Base-by-base conservation (phyloP, 2,329 filamentous ascomycete genomes). In the Cytospora leucostoma region DNA sequence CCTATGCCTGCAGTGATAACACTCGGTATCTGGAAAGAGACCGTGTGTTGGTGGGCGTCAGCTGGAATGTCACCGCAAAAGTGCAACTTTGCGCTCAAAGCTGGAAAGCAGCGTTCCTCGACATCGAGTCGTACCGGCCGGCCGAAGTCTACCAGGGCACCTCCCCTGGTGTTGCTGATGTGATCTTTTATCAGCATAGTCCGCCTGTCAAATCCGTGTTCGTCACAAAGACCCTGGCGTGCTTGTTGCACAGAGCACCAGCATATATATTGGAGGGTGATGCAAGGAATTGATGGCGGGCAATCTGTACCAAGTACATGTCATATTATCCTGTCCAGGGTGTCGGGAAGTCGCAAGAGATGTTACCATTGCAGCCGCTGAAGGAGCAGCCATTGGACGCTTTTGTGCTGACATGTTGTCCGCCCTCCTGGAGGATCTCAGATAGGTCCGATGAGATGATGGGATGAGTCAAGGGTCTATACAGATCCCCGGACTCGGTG, bases 401-500 rank as follows among this genome's bases (percentile, higher is more conserved):
- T 21, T 54, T 34, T 50, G 35, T 37, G 32, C n/a, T 47, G 59
- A 56, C 63, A 62, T 33, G 34, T 32, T 49, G 57, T 56, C 63
- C 63, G 63, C 55, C 63, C 62, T 50, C 62, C 55, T 65, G 63
- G 63, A 62, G 53, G 58, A 56, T 64, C 58, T 52, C 64, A 63
- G 56, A 65, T 65, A 65, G 56, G 49, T 27, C 49, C 61, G 64
- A 64, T 65, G 51, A 65, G 64, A 64, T 47, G 64, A 58, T 60
- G 61, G 61, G 44, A 53, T 57, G 57, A 56, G 61, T 47, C 64
- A 58, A 40, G 53, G 64, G 51, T 56, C 51, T 47, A 55, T 51
- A 54, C 57, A 59, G 58, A 59, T 64, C 37, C 57, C 40, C 49
- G 58, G 27, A 54, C 11, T 40, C 19, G 32, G 37, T 17, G 33